Conservation (phyloP, 306 rosid genomes). For the Cyclanthera cordifolia region DNA sequence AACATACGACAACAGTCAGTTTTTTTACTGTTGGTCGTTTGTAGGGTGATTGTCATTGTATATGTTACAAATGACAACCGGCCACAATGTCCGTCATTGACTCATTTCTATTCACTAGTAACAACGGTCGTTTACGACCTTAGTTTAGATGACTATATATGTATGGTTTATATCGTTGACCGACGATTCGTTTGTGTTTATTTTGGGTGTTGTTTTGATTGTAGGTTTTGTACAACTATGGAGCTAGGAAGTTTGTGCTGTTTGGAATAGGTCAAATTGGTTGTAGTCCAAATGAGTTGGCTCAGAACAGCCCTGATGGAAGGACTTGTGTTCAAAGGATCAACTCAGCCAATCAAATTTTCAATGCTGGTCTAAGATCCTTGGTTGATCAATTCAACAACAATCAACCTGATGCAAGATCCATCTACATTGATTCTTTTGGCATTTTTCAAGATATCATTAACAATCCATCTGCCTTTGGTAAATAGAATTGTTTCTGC, state of each 20-base stretch:
- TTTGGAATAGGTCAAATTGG: conserved; percentile 91
- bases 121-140: too few species aligned
- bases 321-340: conserved; percentile 56
- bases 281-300: conserved; percentile 72
- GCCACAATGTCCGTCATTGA: too few species aligned
- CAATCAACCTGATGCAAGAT: conserved; percentile 41
- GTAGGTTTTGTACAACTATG: conserved; percentile 55
- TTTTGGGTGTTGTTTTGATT: neutral
- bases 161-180: neutral
- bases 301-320: conserved; percentile 76
- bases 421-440: conserved; percentile 56
- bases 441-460: conserved; percentile 64
- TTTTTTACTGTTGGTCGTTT: too few species aligned
- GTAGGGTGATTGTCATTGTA: too few species aligned
- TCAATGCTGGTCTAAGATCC: conserved; percentile 50
- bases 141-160: too few species aligned
- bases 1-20: too few species aligned
- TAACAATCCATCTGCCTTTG: conserved; percentile 53
- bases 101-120: too few species aligned
- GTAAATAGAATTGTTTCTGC: conserved; percentile 20
- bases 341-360: conserved; percentile 69
- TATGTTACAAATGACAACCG: too few species aligned
- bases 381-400: conserved; percentile 60
- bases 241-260: conserved; percentile 77
- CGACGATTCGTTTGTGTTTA: too few species aligned